phyloP scores from a whole-genome alignment of 202 grass and related monocot species.

The Dendrocalamus latiflorus region DNA sequence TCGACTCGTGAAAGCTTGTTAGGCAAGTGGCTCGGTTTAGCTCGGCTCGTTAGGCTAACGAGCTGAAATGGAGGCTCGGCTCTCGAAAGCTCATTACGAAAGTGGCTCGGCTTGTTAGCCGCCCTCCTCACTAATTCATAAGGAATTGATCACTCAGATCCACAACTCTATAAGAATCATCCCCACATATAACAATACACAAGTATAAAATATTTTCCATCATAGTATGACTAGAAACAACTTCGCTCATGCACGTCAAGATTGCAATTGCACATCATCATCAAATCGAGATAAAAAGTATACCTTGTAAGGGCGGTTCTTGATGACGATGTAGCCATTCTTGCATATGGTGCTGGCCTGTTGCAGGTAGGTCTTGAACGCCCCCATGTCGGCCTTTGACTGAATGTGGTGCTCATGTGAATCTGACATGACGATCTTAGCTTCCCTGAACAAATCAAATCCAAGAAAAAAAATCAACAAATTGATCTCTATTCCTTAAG shows the following conservation, averaged over 20 bases:
- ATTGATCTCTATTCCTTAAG: background rate
- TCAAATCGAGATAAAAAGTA: background rate
- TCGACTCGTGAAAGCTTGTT: no score
- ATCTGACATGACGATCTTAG: constrained; percentile 63
- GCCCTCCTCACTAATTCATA: no score
- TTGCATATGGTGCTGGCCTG: constrained; percentile 23
- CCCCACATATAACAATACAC: background rate
- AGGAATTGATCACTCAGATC: no score
- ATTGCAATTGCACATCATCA: background rate
- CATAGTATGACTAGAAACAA: background rate
- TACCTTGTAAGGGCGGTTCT: no score
- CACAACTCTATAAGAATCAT: no score
- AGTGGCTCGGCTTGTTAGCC: no score
- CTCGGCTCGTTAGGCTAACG: no score
- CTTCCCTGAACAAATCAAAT: constrained; percentile 3
- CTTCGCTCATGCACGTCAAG: background rate
- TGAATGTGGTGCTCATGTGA: constrained; percentile 89
- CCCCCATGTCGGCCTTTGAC: constrained; percentile 82
- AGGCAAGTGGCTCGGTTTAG: no score
- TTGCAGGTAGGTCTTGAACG: constrained; percentile 88
- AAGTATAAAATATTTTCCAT: background rate
- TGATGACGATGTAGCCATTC: no score
- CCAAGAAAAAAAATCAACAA: background rate
- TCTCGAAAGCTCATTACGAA: no score
- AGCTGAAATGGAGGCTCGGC: no score